Evolutionary conservation across 2,329 filamentous ascomycete species (phyloP), one percentile per base, ranked within the genome.

Genomic region (Trichophyton equinum): DNA sequence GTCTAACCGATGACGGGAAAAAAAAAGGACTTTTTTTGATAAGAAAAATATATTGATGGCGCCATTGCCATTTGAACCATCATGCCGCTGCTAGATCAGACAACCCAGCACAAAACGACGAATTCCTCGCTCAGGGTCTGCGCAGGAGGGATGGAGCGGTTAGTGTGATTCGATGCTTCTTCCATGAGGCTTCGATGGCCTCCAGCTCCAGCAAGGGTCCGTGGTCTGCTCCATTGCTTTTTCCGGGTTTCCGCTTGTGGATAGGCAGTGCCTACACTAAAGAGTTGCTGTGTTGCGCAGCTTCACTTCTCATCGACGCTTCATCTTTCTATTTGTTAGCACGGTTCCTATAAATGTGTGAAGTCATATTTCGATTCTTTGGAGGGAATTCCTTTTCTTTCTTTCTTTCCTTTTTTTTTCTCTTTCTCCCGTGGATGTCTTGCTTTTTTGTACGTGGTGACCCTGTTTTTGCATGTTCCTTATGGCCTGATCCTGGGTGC

Each of bases 181-280:
- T 55, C 49, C 15, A 55, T 55, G 27, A 55, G 49, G 49, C 49
- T 55, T 55, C 49, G 18, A 33, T 33, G 49, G 46, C 15, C 40
- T 1, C 27, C 27, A 30, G 27, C 46, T 15, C 46, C n/a, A 9
- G 22, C 46, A 27, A 49, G 46, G 46, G 46, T 55, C 49, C 49
- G 49, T 55, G 27, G 49, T n/a, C 30, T 55, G 25, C 27, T 33
- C n/a, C 49, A 11, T 33, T 55, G 49, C 49, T 55, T 55, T 55
- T 55, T 55, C 49, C 49, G 49, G 49, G 49, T 55, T 55, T 33
- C 49, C 49, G 49, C 49, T 55, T 55, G 49, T 36, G 49, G 49
- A 55, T 55, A 55, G 36, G 49, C 7, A 55, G 11, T 55, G 27
- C 15, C 49, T 36, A 15, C 15, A 36, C 49, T 36, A 20, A 27